phyloP scores from a whole-genome alignment of 108 stramenopile genomes.

The Fistulifera solaris region DNA sequence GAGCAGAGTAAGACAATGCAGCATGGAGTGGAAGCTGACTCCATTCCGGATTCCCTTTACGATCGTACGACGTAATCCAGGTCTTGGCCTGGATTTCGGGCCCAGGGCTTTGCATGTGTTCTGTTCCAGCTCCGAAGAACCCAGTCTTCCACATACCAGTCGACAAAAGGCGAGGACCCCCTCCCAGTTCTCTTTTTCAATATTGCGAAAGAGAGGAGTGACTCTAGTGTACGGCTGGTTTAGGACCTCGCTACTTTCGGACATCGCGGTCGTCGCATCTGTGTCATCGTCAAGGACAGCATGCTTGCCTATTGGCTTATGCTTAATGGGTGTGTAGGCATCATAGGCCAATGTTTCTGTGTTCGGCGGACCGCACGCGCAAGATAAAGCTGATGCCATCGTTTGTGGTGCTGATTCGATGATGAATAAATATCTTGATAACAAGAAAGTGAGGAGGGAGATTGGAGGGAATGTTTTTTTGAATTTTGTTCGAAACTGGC shows the following conservation, averaged over 20 bases:
- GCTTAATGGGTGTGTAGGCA: too few species aligned
- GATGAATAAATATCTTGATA: too few species aligned
- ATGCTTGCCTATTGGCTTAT: too few species aligned
- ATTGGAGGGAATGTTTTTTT: too few species aligned
- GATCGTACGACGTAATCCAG: constrained; percentile 59
- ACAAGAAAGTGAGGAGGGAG: too few species aligned
- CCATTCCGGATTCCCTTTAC: constrained; percentile 26
- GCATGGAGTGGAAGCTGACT: constrained; percentile 41
- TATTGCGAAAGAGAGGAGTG: constrained; percentile 53
- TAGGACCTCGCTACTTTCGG: constrained; percentile 8
- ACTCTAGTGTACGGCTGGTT: constrained; percentile 18
- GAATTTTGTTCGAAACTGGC: too few species aligned
- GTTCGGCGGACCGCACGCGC: too few species aligned
- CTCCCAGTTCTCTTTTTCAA: constrained; percentile 65
- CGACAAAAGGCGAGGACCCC: constrained; percentile 35
- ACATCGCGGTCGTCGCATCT: not conserved
- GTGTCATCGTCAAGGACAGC: not conserved
- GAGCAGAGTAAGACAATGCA: constrained; percentile 30
- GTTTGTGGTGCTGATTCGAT: too few species aligned
- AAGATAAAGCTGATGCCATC: too few species aligned
- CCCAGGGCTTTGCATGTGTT: constrained; percentile 4
- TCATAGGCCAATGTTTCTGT: too few species aligned
- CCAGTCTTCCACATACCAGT: constrained; percentile 16
- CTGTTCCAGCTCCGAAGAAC: not conserved
- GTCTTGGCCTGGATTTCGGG: constrained; percentile 32